Percentiles rank a stretch among this genome's conserved stretches.
Evolutionary conservation across 2,329 filamentous ascomycete species (phyloP).

Genomic region (Byssoonygena ceratinophila): DNA sequence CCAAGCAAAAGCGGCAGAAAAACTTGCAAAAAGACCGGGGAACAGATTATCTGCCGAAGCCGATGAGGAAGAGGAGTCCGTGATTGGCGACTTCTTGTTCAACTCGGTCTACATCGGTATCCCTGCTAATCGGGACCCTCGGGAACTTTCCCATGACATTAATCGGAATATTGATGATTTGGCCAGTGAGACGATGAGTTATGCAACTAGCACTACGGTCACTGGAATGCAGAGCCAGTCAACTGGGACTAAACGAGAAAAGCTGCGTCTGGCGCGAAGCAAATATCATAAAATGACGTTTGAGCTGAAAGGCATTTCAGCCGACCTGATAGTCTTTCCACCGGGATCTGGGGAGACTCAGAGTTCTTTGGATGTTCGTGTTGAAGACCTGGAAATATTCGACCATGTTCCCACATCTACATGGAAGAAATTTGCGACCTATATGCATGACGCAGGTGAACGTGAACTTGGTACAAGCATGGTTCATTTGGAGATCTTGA

Average conservation of each 20-base stretch:
- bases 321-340: constrained; percentile 72
- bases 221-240: constrained; percentile 30
- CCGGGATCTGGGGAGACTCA: constrained; percentile 68
- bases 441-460: constrained; percentile 76
- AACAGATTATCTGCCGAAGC: constrained; percentile 47
- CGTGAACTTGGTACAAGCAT: constrained; percentile 79
- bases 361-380: constrained; percentile 72
- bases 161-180: constrained; percentile 81
- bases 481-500: constrained; percentile 79
- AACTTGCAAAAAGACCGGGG: constrained; percentile 49
- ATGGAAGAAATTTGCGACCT: constrained; percentile 96
- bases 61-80: constrained; percentile 65
- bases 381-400: constrained; percentile 78
- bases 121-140: constrained; percentile 72
- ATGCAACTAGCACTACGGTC: constrained; percentile 58
- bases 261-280: constrained; percentile 68
- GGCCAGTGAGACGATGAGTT: constrained; percentile 77
- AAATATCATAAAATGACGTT: constrained; percentile 92
- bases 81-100: constrained; percentile 91
- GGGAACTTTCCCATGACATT: constrained; percentile 70
- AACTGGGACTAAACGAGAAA: constrained; percentile 40
- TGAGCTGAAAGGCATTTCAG: constrained; percentile 73
- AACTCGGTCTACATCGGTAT: constrained; percentile 98
- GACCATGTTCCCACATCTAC: constrained; percentile 92
- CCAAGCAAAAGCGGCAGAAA: constrained; percentile 69